Conservation (phyloP, 352 stramenopile species). For the Phytophthora capsici region DNA sequence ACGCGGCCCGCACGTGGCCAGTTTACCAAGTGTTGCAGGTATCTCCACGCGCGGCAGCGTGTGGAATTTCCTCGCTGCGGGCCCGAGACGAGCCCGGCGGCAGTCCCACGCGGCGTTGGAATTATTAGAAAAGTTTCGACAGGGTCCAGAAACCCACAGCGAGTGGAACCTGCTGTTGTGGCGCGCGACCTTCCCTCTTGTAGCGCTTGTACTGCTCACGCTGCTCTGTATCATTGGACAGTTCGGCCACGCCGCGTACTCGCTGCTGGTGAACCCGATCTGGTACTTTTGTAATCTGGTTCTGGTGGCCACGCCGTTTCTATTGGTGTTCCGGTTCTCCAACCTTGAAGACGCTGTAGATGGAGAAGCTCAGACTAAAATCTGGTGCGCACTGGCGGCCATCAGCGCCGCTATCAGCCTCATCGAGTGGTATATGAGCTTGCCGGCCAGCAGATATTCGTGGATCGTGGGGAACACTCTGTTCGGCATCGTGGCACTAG, state of each 20-base stretch:
- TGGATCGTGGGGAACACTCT: conserved; percentile 86
- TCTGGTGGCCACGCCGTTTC: conserved; percentile 76
- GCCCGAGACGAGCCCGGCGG: conserved; percentile 22
- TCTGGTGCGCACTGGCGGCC: conserved; percentile 63
- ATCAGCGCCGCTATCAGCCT: conserved; percentile 56
- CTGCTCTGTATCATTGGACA: conserved; percentile 67
- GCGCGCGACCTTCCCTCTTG: conserved; percentile 82
- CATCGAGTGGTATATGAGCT: conserved; percentile 77
- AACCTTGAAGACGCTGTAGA: conserved; percentile 32
- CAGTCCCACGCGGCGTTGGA: conserved; percentile 55
- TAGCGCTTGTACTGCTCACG: conserved; percentile 80
- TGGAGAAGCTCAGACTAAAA: conserved; percentile 31
- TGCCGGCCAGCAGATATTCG: conserved; percentile 54
- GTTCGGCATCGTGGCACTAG: conserved; percentile 73
- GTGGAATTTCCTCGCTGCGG: conserved; percentile 27
- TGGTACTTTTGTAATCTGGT: conserved; percentile 85
- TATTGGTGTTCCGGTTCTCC: conserved; percentile 77
- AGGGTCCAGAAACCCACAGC: conserved; percentile 73
- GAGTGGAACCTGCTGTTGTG: conserved; percentile 86
- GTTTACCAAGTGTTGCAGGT: conserved; percentile 21
- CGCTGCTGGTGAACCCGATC: conserved; percentile 66
- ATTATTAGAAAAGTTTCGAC: conserved; percentile 77
- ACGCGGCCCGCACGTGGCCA: conserved; percentile 14
- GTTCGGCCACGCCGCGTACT: conserved; percentile 72
- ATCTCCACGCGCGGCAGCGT: background rate